phyloP scores from a whole-genome alignment of 208 protist species.

The Leishmania mexicana region DNA sequence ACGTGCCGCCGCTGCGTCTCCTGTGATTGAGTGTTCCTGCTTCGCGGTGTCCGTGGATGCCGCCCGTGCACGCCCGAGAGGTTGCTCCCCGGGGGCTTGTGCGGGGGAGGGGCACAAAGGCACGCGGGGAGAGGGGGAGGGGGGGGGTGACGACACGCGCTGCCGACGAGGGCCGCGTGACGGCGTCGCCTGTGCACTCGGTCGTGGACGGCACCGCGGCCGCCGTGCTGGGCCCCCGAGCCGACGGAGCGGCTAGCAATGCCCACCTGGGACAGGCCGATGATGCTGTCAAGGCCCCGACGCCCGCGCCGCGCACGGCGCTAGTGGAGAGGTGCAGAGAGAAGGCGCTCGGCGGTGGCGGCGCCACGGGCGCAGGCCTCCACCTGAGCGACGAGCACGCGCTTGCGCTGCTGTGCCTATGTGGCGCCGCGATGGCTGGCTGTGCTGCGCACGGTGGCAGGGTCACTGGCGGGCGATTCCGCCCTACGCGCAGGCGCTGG shows the following conservation, averaged over 20 bases:
- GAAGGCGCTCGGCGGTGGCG: background rate
- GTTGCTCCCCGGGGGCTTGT: too few relatives aligned
- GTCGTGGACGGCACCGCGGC: background rate
- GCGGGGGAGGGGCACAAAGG: background rate
- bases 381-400: constrained; percentile 4
- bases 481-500: background rate
- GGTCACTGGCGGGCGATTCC: background rate
- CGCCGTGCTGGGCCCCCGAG: background rate
- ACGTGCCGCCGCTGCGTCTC: background rate
- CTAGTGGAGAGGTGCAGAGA: background rate
- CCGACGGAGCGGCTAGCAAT: background rate
- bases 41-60: background rate
- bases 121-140: too few relatives aligned
- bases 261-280: background rate
- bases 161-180: too few relatives aligned
- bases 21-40: background rate
- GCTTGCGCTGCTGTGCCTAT: background rate
- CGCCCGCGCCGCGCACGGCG: background rate
- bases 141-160: background rate
- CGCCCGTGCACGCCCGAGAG: background rate
- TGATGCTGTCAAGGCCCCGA: background rate
- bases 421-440: background rate
- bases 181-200: too few relatives aligned
- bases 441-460: background rate
- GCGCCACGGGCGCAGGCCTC: background rate